Evolutionary conservation across 1,284 basidiomycete species (phyloP).

Genomic region (Entoloma clypeatum): DNA sequence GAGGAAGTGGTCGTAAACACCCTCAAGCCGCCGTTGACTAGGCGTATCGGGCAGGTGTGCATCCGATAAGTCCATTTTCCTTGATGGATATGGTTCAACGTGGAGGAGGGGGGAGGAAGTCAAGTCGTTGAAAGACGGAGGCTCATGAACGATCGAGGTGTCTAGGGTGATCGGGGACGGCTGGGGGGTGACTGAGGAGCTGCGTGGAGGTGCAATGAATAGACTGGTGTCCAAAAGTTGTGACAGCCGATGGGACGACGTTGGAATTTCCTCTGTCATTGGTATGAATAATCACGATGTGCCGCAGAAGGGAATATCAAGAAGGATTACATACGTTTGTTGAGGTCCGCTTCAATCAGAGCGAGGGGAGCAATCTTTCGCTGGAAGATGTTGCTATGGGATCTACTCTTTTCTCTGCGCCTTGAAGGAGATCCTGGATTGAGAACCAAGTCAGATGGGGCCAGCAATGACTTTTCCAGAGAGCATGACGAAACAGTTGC

Average conservation of each 20-base stretch:
- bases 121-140: constrained; percentile 47
- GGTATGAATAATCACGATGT: constrained; percentile 3
- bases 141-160: constrained; percentile 24
- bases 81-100: constrained; percentile 59
- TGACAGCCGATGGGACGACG: constrained; percentile 52
- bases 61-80: constrained; percentile 34
- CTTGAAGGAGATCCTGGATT: constrained; percentile 52
- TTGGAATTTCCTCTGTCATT: constrained; percentile 34
- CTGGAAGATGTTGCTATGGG: constrained; percentile 58
- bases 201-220: constrained; percentile 52
- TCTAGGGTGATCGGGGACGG: constrained; percentile 14
- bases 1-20: constrained; percentile 72
- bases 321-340: constrained; percentile 42
- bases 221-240: constrained; percentile 61
- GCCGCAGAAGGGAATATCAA: not conserved
- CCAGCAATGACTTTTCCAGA: constrained; percentile 37
- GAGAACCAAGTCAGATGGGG: constrained; percentile 29
- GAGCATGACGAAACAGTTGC: constrained; percentile 64
- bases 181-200: too few relatives aligned
- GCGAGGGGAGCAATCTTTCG: constrained; percentile 61
- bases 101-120: constrained; percentile 54
- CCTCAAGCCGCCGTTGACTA: constrained; percentile 55
- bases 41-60: constrained; percentile 47
- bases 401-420: constrained; percentile 60
- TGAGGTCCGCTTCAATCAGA: constrained; percentile 58